A percentile compares a stretch with the other conserved stretches of the same genome.
Evolutionary conservation across 768 basidiomycete species (phyloP).

Genomic region (Psilocybe sp.): DNA sequence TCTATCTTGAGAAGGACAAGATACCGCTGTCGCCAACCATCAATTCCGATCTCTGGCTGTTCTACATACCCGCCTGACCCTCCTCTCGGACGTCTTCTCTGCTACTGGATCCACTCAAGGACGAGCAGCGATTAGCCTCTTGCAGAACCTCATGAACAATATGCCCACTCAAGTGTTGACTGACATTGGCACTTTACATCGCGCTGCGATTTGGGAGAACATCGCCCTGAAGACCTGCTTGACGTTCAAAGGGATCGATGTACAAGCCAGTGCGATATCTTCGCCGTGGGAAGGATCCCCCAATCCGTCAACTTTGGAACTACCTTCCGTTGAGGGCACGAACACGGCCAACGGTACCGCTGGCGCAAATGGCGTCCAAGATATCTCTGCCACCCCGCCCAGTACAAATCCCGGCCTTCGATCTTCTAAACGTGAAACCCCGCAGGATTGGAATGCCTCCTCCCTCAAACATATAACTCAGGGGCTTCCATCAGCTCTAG

Average conservation of each 20-base stretch:
- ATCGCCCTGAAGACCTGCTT: conserved; percentile 68
- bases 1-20: conserved; percentile 33
- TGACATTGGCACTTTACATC: conserved; percentile 78
- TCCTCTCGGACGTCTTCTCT: conserved; percentile 85
- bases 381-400: conserved; percentile 12
- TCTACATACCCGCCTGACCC: conserved; percentile 74
- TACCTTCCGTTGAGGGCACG: conserved; percentile 33
- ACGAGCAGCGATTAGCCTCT: conserved; percentile 67
- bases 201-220: conserved; percentile 85
- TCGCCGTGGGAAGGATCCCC: conserved; percentile 51
- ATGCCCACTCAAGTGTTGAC: conserved; percentile 61
- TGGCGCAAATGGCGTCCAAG: conserved; percentile 28
- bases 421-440: conserved; percentile 37
- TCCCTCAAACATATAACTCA: conserved; percentile 79
- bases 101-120: conserved; percentile 82
- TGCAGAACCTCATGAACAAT: conserved; percentile 70
- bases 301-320: conserved; percentile 36
- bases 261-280: conserved; percentile 37
- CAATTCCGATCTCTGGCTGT: conserved; percentile 72
- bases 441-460: conserved; percentile 64
- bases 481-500: conserved; percentile 69
- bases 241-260: conserved; percentile 49
- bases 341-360: conserved; percentile 27
- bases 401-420: conserved; percentile 16
- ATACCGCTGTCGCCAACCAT: conserved; percentile 49